Percentiles rank a stretch among this genome's conserved stretches.
phyloP scores from a whole-genome alignment of 371 early-diverging fungal genomes.

The Mycotypha africana region DNA sequence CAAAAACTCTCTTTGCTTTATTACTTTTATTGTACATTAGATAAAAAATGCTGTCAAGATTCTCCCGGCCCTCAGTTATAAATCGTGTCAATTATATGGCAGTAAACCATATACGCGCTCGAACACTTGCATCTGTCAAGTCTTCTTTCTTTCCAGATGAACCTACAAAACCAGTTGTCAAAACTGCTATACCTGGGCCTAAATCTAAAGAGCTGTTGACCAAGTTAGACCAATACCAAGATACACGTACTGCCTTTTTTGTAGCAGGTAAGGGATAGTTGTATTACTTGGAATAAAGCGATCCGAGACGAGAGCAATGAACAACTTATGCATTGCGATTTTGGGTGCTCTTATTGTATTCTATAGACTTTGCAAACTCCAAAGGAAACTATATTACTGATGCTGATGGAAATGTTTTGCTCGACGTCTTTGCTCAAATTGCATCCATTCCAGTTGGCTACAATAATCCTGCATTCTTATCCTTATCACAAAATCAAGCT shows the following conservation, averaged over 20 bases:
- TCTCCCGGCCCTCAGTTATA: no score
- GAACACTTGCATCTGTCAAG: no score
- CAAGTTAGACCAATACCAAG: conserved; percentile 35
- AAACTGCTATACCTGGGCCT: conserved; percentile 42
- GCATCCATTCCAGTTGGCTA: conserved; percentile 78
- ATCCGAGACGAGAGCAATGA: background rate
- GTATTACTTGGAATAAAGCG: background rate
- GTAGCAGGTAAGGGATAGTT: conserved; percentile 30
- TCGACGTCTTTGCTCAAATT: conserved; percentile 73
- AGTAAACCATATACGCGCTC: no score
- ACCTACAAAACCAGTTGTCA: conserved; percentile 27
- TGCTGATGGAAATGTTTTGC: conserved; percentile 64
- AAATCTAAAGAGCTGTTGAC: conserved; percentile 29
- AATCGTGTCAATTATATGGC: no score
- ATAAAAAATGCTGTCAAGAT: no score
- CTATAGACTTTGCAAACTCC: conserved; percentile 57
- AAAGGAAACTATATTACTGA: conserved; percentile 74
- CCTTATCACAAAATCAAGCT: conserved; percentile 47
- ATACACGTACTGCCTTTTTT: conserved; percentile 41
- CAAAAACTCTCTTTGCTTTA: no score
- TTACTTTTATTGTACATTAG: no score
- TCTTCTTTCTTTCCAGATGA: conserved; percentile 23
- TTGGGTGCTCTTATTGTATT: no score
- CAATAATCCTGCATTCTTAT: conserved; percentile 64
- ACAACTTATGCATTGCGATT: conserved; percentile 1